These are phyloP conservation scores for Filosporella fistucella DNA, from an alignment of 495 filamentous ascomycete species.

Conservation along the genomic window DNA sequence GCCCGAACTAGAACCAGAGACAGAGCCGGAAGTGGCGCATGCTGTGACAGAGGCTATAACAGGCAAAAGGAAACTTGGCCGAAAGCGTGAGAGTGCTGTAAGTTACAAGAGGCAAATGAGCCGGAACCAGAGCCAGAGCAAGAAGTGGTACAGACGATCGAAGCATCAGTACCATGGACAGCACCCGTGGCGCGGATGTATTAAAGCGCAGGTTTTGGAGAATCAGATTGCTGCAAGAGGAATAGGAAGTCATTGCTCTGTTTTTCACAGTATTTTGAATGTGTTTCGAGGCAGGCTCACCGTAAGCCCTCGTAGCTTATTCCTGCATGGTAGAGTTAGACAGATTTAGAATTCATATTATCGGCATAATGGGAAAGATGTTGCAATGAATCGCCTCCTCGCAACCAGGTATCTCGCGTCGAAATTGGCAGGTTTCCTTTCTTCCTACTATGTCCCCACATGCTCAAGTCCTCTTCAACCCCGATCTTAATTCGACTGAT, in stretches of 20 bases:
- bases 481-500: slow-evolving; percentile 3
- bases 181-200: background rate
- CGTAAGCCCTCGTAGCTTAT: background rate
- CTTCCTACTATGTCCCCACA: no score
- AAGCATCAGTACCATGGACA: background rate
- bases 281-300: background rate
- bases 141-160: no score
- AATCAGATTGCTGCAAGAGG: background rate
- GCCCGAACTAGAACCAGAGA: slow-evolving; percentile 2
- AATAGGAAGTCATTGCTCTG: background rate
- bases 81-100: slow-evolving; percentile 24
- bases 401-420: no score
- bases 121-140: no score
- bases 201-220: background rate
- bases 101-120: no score
- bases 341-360: no score
- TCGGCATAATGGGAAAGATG: background rate
- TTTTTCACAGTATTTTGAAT: background rate
- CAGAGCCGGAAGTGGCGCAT: slow-evolving; percentile 10
- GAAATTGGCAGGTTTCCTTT: no score
- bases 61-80: slow-evolving; percentile 22
- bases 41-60: slow-evolving; percentile 23
- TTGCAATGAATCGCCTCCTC: background rate
- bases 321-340: background rate
- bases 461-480: slow-evolving; percentile 15